Percentiles rank a stretch among this genome's conserved stretches.
phyloP scores from a whole-genome alignment of 306 rosid genomes.

The Citrullus mucosospermus region DNA sequence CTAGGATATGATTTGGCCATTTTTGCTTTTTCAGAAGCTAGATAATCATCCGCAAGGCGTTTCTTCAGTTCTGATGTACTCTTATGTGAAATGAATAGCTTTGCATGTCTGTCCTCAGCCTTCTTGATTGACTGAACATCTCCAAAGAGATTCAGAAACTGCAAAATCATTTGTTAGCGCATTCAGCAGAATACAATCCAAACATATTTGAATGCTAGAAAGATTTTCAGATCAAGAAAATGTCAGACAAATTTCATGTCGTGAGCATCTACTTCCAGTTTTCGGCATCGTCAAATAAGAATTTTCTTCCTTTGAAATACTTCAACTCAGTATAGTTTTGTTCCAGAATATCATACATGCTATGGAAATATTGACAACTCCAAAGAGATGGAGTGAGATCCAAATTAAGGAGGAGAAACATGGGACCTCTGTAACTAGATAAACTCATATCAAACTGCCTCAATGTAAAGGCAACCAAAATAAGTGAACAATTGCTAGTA shows the following conservation, averaged over 20 bases:
- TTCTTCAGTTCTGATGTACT: conserved; percentile 82
- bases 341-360: not conserved
- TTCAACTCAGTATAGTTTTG: not conserved
- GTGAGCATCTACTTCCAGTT: not conserved
- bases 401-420: not conserved
- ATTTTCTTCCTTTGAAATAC: not conserved
- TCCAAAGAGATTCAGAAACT: conserved; percentile 92
- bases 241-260: not conserved
- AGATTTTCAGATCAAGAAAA: not conserved
- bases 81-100: conserved; percentile 69
- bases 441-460: not conserved
- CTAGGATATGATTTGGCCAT: conserved; percentile 53
- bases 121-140: conserved; percentile 77
- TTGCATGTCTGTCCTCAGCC: conserved; percentile 90
- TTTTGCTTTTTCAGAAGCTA: conserved; percentile 79
- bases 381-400: not conserved
- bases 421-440: not conserved
- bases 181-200: conserved; percentile 1
- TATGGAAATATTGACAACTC: not conserved
- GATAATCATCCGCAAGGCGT: conserved; percentile 88
- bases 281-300: not conserved
- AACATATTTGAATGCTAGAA: not conserved
- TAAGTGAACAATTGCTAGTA: not conserved
- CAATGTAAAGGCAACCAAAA: not conserved
- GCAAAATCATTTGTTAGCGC: conserved; percentile 18